Conservation (phyloP, 169 alveolate species). For the Plasmodium inui region DNA sequence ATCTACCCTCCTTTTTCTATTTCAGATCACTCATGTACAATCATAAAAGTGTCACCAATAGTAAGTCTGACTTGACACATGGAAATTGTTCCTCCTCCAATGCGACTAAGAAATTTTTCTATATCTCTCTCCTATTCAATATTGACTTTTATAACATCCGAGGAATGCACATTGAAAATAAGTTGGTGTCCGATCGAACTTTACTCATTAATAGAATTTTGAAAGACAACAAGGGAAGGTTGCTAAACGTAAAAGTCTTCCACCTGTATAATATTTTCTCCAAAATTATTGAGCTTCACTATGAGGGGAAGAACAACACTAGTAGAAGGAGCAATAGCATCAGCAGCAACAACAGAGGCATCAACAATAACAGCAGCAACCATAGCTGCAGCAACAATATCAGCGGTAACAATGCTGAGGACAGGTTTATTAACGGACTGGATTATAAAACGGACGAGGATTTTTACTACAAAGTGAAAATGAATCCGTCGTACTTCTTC, state of each 20-base stretch:
- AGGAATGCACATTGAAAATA: constrained; percentile 73
- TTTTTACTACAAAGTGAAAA: constrained; percentile 49
- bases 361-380: background rate
- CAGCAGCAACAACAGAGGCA: background rate
- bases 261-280: constrained; percentile 63
- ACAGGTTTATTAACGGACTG: background rate
- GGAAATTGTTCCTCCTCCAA: constrained; percentile 3
- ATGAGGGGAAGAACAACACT: background rate
- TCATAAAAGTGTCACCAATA: background rate
- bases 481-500: constrained; percentile 53
- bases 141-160: constrained; percentile 47
- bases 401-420: background rate
- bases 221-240: constrained; percentile 52
- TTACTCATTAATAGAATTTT: constrained; percentile 14
- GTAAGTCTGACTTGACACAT: background rate
- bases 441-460: constrained; percentile 58
- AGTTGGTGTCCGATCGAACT: constrained; percentile 29
- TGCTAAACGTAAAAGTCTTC: constrained; percentile 38
- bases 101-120: constrained; percentile 20
- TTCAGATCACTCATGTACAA: constrained; percentile 15
- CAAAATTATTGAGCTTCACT: constrained; percentile 48
- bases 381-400: background rate
- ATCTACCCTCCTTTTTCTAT: constrained; percentile 39
- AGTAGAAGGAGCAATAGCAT: too few species aligned
- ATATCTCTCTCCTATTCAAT: constrained; percentile 41